Conservation (phyloP, 1,139 yeast species). For the Geotrichum phurueaensis region DNA sequence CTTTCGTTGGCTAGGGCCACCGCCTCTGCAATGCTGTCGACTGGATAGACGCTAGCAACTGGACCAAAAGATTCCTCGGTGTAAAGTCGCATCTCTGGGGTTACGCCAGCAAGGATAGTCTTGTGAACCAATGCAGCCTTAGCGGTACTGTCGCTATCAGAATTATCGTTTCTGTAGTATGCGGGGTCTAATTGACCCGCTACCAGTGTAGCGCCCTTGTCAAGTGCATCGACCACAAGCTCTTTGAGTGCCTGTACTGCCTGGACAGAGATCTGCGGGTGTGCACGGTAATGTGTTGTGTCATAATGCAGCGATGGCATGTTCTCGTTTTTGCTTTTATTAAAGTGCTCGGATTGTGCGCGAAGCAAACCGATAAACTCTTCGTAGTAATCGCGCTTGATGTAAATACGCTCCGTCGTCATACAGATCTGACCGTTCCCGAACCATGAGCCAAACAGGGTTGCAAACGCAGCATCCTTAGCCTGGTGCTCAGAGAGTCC, state of each 20-base stretch:
- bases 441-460: conserved; percentile 71
- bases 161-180: neutral
- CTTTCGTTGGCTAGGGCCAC: conserved; percentile 34
- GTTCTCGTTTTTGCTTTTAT: conserved; percentile 4
- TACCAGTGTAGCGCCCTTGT: conserved; percentile 40
- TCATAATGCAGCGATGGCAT: conserved; percentile 10
- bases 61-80: conserved; percentile 48
- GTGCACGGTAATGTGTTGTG: neutral
- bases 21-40: conserved; percentile 29
- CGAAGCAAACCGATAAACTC: conserved; percentile 44
- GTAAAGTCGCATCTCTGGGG: conserved; percentile 36
- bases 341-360: conserved; percentile 3
- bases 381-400: conserved; percentile 57
- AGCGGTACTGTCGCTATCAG: conserved; percentile 13
- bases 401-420: conserved; percentile 69
- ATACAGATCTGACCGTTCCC: conserved; percentile 86
- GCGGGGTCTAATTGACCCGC: conserved; percentile 23
- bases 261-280: conserved; percentile 32
- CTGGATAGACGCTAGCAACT: conserved; percentile 38
- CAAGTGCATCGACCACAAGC: conserved; percentile 41
- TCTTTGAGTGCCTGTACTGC: conserved; percentile 31
- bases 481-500: conserved; percentile 31
- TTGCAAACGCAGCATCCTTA: conserved; percentile 48
- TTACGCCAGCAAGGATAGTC: conserved; percentile 38
- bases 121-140: conserved; percentile 27